Evolutionary conservation across 352 stramenopile genomes (phyloP).

Genomic region (Phytophthora tentaculata): DNA sequence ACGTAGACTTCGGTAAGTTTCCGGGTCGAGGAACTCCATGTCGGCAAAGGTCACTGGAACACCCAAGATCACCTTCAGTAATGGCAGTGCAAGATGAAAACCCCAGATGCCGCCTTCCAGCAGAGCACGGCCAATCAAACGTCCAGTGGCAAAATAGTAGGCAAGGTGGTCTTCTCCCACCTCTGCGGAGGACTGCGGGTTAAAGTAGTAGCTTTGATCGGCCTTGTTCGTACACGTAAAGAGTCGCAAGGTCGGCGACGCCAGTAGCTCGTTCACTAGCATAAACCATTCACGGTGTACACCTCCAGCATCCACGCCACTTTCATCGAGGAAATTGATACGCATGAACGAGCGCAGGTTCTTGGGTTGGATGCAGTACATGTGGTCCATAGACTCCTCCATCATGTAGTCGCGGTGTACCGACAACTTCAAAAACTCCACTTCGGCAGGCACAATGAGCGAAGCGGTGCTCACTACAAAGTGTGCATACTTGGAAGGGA

Average conservation of each 20-base stretch:
- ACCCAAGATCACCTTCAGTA: constrained; percentile 98
- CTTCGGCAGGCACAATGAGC: constrained; percentile 63
- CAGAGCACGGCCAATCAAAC: constrained; percentile 64
- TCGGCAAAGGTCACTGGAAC: constrained; percentile 95
- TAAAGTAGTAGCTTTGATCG: constrained; percentile 69
- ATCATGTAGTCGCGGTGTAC: constrained; percentile 69
- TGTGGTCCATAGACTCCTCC: constrained; percentile 75
- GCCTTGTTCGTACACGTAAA: constrained; percentile 66
- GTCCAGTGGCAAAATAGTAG: constrained; percentile 67
- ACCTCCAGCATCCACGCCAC: constrained; percentile 84
- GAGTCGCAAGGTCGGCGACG: constrained; percentile 47
- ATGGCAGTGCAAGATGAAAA: constrained; percentile 93
- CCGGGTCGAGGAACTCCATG: constrained; percentile 80
- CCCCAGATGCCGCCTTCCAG: constrained; percentile 92
- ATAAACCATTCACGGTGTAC: constrained; percentile 94
- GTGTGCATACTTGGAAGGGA: constrained; percentile 76
- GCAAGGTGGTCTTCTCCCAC: constrained; percentile 66
- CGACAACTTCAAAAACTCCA: constrained; percentile 73
- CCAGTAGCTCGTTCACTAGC: constrained; percentile 71
- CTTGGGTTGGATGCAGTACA: constrained; percentile 62
- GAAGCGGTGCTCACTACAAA: constrained; percentile 77
- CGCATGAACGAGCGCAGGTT: constrained; percentile 77
- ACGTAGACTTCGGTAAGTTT: constrained; percentile 56
- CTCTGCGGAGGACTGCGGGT: constrained; percentile 57
- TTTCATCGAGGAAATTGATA: constrained; percentile 90